phyloP scores from a whole-genome alignment of 2,329 filamentous ascomycete species.

The Venturia effusa region DNA sequence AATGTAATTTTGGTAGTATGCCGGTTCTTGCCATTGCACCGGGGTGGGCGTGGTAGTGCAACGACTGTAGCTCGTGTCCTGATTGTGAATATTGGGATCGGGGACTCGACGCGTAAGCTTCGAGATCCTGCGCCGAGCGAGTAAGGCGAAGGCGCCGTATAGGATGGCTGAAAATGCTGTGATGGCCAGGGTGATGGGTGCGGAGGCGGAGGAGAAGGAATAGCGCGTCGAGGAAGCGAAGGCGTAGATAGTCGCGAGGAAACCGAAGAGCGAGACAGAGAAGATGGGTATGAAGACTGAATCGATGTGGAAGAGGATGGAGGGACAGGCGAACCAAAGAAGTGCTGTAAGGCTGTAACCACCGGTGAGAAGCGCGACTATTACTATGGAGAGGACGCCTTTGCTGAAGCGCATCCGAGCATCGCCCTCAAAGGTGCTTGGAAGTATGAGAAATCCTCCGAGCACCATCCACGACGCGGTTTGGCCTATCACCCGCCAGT shows the following conservation, averaged over 20 bases:
- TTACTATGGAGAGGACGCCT: constrained; percentile 32
- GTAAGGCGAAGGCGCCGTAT: constrained; percentile 32
- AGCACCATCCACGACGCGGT: constrained; percentile 36
- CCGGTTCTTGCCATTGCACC: background rate
- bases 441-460: constrained; percentile 40
- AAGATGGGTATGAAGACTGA: constrained; percentile 36
- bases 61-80: background rate
- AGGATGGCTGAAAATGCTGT: constrained; percentile 27
- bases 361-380: constrained; percentile 35
- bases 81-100: background rate
- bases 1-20: constrained; percentile 2
- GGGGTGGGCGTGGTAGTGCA: background rate
- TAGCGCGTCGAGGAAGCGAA: constrained; percentile 32
- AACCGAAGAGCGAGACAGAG: constrained; percentile 33
- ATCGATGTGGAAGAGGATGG: constrained; percentile 36
- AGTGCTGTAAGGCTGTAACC: constrained; percentile 39
- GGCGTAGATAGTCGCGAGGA: constrained; percentile 38
- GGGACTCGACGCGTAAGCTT: constrained; percentile 15
- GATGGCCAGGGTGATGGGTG: constrained; percentile 31
- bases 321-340: constrained; percentile 36
- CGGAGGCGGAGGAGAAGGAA: constrained; percentile 32
- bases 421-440: constrained; percentile 33
- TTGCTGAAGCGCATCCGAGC: constrained; percentile 28
- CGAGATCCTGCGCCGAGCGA: constrained; percentile 29
- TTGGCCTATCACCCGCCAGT: constrained; percentile 36